Percentiles rank a stretch among this genome's conserved stretches.
phyloP scores from a whole-genome alignment of 257 asterid genomes.

The Ilex aquifolium region DNA sequence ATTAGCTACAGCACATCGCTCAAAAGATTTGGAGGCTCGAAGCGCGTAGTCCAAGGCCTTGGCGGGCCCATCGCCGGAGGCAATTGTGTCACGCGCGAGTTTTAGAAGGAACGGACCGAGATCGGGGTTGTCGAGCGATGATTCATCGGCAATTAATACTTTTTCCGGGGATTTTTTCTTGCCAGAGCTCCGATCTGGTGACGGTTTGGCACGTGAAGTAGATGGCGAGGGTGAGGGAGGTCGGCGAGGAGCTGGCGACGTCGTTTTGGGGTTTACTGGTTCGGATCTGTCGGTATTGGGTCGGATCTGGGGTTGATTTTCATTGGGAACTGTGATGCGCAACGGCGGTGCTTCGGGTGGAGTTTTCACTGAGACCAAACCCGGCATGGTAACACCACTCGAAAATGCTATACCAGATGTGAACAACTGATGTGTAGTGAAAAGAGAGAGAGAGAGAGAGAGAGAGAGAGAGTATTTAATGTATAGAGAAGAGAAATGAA shows the following conservation, averaged over 20 bases:
- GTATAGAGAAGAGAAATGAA: no score
- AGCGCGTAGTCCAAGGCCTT: slow-evolving; percentile 1
- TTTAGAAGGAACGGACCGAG: background rate
- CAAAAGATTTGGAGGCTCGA: background rate
- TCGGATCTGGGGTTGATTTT: background rate
- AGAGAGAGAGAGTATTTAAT: no score
- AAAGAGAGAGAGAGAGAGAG: no score
- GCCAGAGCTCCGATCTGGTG: background rate
- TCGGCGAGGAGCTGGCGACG: background rate
- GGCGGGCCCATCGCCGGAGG: background rate
- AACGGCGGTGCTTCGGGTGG: no score
- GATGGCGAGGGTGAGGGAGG: background rate
- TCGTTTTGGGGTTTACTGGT: background rate
- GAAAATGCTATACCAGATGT: no score
- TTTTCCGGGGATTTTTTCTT: background rate
- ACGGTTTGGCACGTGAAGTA: background rate
- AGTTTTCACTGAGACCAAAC: no score
- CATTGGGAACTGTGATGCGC: no score
- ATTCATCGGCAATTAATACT: background rate
- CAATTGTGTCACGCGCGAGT: slow-evolving; percentile 3
- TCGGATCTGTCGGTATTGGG: background rate
- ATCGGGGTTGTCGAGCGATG: slow-evolving; percentile 2
- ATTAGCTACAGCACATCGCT: background rate
- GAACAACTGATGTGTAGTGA: no score
- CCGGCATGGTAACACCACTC: no score